Percentiles rank a stretch among this genome's conserved stretches.
These are phyloP conservation scores for Prunus campanulata DNA, from an alignment of 306 rosid genomes.

Conservation along the genomic window DNA sequence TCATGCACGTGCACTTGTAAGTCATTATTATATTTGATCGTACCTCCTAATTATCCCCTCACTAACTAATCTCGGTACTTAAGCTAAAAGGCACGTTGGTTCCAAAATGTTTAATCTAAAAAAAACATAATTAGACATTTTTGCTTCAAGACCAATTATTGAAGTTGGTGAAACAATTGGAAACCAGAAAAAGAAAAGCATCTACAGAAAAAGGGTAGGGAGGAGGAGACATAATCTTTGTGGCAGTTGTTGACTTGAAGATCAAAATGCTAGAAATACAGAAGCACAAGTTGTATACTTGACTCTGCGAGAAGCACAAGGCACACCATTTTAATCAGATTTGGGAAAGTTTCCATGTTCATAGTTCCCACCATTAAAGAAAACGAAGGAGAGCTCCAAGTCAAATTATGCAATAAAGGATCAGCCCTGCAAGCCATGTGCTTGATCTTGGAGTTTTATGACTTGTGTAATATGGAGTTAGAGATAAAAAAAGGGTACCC, in stretches of 20 bases:
- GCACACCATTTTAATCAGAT: not conserved
- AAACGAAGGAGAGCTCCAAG: not conserved
- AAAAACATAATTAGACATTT: too few relatives aligned
- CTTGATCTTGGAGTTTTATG: not conserved
- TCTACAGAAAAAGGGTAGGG: not conserved
- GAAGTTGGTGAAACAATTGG: not conserved
- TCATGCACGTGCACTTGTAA: not conserved
- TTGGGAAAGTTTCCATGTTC: not conserved
- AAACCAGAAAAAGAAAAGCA: not conserved
- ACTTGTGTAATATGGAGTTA: not conserved
- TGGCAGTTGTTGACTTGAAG: constrained; percentile 5
- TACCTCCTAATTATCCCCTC: not conserved
- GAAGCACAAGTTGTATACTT: not conserved
- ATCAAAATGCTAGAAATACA: not conserved
- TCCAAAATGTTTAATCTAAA: too few relatives aligned
- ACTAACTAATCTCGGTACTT: not conserved
- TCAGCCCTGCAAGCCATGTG: constrained; percentile 5
- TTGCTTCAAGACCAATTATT: not conserved
- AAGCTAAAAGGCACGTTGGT: not conserved
- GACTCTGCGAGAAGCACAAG: not conserved
- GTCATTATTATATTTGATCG: not conserved
- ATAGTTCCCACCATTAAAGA: not conserved
- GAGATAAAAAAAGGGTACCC: constrained; percentile 10
- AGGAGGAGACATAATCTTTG: not conserved
- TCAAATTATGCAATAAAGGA: not conserved